Conservation (phyloP, 1,284 basidiomycete species). For the Boletus nobilissimus region DNA sequence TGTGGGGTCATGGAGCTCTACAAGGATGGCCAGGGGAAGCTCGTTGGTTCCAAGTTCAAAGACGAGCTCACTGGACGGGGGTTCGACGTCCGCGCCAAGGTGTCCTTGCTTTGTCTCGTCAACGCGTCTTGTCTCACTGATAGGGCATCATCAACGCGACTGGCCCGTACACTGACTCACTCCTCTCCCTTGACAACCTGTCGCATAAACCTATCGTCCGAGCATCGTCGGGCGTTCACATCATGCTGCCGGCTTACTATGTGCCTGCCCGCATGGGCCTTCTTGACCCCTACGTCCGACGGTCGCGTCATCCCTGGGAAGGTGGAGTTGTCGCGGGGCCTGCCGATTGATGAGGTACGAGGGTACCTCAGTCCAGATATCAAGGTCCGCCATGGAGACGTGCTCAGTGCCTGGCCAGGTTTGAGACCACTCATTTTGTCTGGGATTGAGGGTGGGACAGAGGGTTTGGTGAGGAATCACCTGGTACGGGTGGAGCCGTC, state of each 20-base stretch:
- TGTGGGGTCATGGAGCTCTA: conserved; percentile 85
- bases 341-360: conserved; percentile 93
- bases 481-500: conserved; percentile 85
- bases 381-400: conserved; percentile 94
- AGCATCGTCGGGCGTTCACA: neutral
- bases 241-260: neutral
- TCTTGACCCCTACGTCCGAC: conserved; percentile 96
- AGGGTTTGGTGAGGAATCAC: conserved; percentile 93
- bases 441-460: conserved; percentile 69
- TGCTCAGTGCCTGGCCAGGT: conserved; percentile 96
- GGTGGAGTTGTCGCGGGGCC: conserved; percentile 98
- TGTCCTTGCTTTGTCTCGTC: conserved; percentile 40
- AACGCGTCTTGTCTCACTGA: conserved; percentile 5
- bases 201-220: conserved; percentile 23
- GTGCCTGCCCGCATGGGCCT: conserved; percentile 65
- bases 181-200: conserved; percentile 57
- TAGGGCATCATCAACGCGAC: conserved; percentile 96
- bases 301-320: conserved; percentile 99
- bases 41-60: conserved; percentile 80
- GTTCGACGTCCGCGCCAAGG: conserved; percentile 87
- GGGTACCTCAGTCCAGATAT: conserved; percentile 93
- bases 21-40: conserved; percentile 74
- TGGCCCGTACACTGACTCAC: conserved; percentile 91
- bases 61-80: conserved; percentile 88
- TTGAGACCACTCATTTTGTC: conserved; percentile 91